These are phyloP conservation scores for Ceratobasidium theobromae DNA, from an alignment of 1,284 basidiomycete genomes.

Conservation along the genomic window DNA sequence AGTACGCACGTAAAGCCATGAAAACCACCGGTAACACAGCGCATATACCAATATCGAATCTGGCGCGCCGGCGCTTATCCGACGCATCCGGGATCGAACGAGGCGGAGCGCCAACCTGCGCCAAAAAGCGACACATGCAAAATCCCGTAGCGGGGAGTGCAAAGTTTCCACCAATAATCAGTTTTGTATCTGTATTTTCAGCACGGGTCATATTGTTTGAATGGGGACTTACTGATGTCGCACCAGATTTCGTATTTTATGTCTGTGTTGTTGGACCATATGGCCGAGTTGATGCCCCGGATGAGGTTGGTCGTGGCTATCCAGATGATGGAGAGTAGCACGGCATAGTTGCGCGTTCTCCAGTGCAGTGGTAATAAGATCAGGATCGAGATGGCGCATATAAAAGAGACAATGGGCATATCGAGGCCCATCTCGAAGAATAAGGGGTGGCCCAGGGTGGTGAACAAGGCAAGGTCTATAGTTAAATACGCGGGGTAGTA, in stretches of 20 bases:
- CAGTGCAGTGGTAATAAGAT: conserved; percentile 45
- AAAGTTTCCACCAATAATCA: conserved; percentile 38
- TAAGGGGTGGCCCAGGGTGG: too few relatives aligned
- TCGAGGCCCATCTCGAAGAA: conserved; percentile 14
- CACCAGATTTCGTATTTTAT: conserved; percentile 44
- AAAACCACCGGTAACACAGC: conserved; percentile 57
- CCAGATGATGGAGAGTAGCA: conserved; percentile 59
- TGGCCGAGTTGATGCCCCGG: conserved; percentile 54
- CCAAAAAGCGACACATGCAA: conserved; percentile 45
- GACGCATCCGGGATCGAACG: conserved; percentile 38
- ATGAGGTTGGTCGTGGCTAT: conserved; percentile 55
- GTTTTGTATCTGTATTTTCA: conserved; percentile 37
- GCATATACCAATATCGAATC: conserved; percentile 56
- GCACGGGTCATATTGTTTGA: conserved; percentile 9
- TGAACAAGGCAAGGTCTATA: too few relatives aligned
- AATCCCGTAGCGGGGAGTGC: conserved; percentile 42
- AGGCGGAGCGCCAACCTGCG: conserved; percentile 42
- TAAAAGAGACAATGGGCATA: conserved; percentile 35
- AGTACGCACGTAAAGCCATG: conserved; percentile 58
- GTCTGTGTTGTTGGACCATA: conserved; percentile 43
- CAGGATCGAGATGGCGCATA: conserved; percentile 42
- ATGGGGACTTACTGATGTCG: conserved; percentile 45
- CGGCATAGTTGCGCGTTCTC: conserved; percentile 58
- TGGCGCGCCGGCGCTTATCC: conserved; percentile 43
- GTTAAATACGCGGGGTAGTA: too few relatives aligned